Evolutionary conservation across 2,329 filamentous ascomycete species (phyloP).

Genomic region (Fusarium aywerte): DNA sequence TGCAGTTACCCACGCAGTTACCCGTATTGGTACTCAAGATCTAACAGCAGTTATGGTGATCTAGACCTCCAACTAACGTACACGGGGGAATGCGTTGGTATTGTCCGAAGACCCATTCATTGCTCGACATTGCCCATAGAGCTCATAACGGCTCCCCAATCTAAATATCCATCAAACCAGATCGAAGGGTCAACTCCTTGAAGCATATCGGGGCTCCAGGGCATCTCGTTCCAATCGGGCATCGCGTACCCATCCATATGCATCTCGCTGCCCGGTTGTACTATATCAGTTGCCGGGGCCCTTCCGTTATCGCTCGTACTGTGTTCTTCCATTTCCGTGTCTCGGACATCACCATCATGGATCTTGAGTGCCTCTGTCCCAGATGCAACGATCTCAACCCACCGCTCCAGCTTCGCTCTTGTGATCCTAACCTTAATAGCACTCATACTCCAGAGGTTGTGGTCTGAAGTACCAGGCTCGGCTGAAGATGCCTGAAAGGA

Average conservation of each 20-base stretch:
- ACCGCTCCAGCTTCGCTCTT: slow-evolving; percentile 58
- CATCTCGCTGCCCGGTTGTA: slow-evolving; percentile 16
- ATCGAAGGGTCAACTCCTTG: slow-evolving; percentile 50
- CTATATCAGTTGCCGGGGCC: neutral
- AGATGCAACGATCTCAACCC: slow-evolving; percentile 58
- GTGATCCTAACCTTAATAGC: slow-evolving; percentile 60
- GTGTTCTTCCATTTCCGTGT: slow-evolving; percentile 31
- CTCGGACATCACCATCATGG: slow-evolving; percentile 25
- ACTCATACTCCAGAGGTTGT: slow-evolving; percentile 61
- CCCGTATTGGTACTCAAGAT: no score
- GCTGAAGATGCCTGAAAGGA: slow-evolving; percentile 49
- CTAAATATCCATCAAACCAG: slow-evolving; percentile 52
- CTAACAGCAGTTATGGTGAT: neutral
- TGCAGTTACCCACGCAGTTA: no score
- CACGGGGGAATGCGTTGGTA: neutral
- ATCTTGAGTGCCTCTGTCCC: slow-evolving; percentile 47
- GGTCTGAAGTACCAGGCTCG: slow-evolving; percentile 52
- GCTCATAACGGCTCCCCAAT: slow-evolving; percentile 51
- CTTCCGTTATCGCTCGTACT: slow-evolving; percentile 3
- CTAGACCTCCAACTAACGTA: no score
- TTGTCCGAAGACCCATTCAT: neutral
- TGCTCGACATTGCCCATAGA: slow-evolving; percentile 45
- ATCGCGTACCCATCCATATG: slow-evolving; percentile 41
- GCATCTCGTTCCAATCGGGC: slow-evolving; percentile 44
- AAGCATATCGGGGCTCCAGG: slow-evolving; percentile 49